Evolutionary conservation across 257 asterid genomes (phyloP).

Genomic region (Gynochthodes officinalis): DNA sequence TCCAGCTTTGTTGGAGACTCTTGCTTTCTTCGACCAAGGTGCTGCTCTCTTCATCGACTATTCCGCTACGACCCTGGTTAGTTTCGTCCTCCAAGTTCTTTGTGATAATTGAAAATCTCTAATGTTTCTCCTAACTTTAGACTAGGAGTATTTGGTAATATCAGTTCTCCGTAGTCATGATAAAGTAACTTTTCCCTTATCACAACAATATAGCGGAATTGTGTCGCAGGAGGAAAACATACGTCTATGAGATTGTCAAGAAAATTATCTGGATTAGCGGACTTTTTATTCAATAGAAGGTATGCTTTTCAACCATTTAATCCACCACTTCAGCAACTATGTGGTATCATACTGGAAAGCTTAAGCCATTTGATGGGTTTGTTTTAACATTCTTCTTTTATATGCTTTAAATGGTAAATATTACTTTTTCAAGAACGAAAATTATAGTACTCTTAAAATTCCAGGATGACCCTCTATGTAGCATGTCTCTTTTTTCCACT

Average conservation of each 20-base stretch:
- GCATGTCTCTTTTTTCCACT: background rate
- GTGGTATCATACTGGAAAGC: background rate
- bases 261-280: slow-evolving; percentile 58
- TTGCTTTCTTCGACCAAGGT: slow-evolving; percentile 41
- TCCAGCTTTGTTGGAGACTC: slow-evolving; percentile 62
- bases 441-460: background rate
- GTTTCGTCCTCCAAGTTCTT: background rate
- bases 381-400: background rate
- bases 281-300: slow-evolving; percentile 70
- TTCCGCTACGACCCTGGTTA: slow-evolving; percentile 54
- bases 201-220: background rate
- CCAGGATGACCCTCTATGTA: background rate
- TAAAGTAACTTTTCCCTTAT: background rate
- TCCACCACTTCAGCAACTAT: too few relatives aligned
- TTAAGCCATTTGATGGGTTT: background rate
- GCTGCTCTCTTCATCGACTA: slow-evolving; percentile 39
- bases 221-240: slow-evolving; percentile 52
- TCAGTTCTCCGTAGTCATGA: background rate
- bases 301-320: slow-evolving; percentile 16
- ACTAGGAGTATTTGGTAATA: too few relatives aligned
- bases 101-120: background rate
- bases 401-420: background rate
- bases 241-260: slow-evolving; percentile 63
- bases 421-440: background rate
- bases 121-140: too few relatives aligned